Percentiles rank a stretch among this genome's conserved stretches.
phyloP scores from a whole-genome alignment of 495 filamentous ascomycete genomes.

The Hypoxylon fuscum region DNA sequence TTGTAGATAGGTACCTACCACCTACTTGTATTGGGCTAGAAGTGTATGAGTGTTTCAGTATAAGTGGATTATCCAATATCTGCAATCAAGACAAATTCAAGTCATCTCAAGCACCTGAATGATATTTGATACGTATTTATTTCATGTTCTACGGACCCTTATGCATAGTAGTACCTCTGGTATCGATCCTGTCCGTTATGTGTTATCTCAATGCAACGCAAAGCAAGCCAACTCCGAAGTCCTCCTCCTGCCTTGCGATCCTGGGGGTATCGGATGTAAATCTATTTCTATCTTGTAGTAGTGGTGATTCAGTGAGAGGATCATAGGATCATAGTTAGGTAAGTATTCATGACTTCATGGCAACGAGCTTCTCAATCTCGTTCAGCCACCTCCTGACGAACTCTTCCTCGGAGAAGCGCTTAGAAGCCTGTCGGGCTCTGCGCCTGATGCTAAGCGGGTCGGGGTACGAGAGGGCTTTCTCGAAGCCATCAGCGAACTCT shows the following conservation, averaged over 20 bases:
- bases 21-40: background rate
- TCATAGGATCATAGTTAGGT: background rate
- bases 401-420: slow-evolving; percentile 85
- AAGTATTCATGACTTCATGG: slow-evolving; percentile 34
- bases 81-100: too few species aligned
- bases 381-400: slow-evolving; percentile 79
- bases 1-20: slow-evolving; percentile 12
- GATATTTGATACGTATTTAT: too few species aligned
- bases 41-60: too few species aligned
- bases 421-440: slow-evolving; percentile 77
- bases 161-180: background rate
- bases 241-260: slow-evolving; percentile 22
- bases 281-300: slow-evolving; percentile 31
- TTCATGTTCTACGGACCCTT: background rate
- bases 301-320: background rate
- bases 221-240: slow-evolving; percentile 24
- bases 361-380: slow-evolving; percentile 76
- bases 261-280: slow-evolving; percentile 33
- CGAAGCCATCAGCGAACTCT: slow-evolving; percentile 82
- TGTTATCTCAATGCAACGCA: background rate
- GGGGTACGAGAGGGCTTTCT: slow-evolving; percentile 74
- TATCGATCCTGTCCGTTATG: background rate
- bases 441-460: slow-evolving; percentile 72
- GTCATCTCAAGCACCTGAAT: too few species aligned
- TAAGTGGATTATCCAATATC: too few species aligned